These are phyloP conservation scores for Colletotrichum lini DNA, from an alignment of 2,329 filamentous ascomycete genomes.

Conservation along the genomic window DNA sequence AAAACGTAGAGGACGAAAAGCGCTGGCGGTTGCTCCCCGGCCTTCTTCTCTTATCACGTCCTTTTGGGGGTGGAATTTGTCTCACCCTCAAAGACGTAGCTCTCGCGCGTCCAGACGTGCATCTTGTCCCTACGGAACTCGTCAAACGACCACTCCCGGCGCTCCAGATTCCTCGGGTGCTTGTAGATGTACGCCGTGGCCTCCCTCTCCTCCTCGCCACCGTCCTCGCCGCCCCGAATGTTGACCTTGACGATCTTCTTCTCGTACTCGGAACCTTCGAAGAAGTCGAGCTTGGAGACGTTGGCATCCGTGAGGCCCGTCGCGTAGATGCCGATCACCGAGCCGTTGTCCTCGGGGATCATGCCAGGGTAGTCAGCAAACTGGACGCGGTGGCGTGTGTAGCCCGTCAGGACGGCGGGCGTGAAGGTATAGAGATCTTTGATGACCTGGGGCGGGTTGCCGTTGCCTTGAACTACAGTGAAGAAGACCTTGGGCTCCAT, in stretches of 20 bases:
- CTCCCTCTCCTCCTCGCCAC: constrained; percentile 59
- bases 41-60: neutral
- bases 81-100: constrained; percentile 61
- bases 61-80: constrained; percentile 1
- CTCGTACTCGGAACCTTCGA: constrained; percentile 84
- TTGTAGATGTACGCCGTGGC: constrained; percentile 78
- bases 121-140: constrained; percentile 85
- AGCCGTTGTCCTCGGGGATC: constrained; percentile 66
- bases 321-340: constrained; percentile 82
- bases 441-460: constrained; percentile 62
- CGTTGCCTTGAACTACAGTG: constrained; percentile 81
- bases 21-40: neutral
- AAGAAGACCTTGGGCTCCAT: constrained; percentile 93
- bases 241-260: constrained; percentile 70
- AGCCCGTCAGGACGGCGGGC: constrained; percentile 82
- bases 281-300: constrained; percentile 81
- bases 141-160: constrained; percentile 88
- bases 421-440: constrained; percentile 73
- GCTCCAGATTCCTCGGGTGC: constrained; percentile 69
- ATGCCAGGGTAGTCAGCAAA: constrained; percentile 87
- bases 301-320: constrained; percentile 85
- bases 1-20: neutral
- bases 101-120: constrained; percentile 66
- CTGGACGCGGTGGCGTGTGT: constrained; percentile 79
- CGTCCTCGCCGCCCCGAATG: constrained; percentile 52